A percentile compares a stretch with the other conserved stretches of the same genome.
Conservation (phyloP, 495 filamentous ascomycete species). For the Penicillium alfredii region DNA sequence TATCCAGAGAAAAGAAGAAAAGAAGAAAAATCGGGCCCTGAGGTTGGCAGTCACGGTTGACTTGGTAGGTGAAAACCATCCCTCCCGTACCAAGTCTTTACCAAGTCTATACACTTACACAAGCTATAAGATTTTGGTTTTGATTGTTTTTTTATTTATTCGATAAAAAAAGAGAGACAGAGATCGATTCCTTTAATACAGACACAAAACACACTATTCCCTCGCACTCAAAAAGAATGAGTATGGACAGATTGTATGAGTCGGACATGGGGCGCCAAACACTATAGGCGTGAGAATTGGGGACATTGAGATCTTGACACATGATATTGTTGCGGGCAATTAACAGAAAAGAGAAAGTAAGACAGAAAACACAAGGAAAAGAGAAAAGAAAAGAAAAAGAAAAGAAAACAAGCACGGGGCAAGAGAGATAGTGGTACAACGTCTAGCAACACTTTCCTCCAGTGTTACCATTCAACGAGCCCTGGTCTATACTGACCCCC, state of each 20-base stretch:
- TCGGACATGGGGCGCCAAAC: too few relatives aligned
- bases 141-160: too few relatives aligned
- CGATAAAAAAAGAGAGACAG: too few relatives aligned
- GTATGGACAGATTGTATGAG: too few relatives aligned
- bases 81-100: too few relatives aligned
- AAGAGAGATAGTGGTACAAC: conserved; percentile 15
- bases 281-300: too few relatives aligned
- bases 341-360: conserved; percentile 7
- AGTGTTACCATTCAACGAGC: conserved; percentile 50
- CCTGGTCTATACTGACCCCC: conserved; percentile 68
- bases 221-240: too few relatives aligned
- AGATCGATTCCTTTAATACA: too few relatives aligned
- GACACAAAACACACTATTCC: too few relatives aligned
- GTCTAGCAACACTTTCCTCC: conserved; percentile 83
- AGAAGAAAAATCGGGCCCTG: conserved; percentile 16
- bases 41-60: neutral
- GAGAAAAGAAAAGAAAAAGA: conserved; percentile 5
- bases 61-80: neutral
- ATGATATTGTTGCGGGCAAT: conserved; percentile 21
- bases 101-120: too few relatives aligned
- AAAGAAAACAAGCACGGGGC: neutral
- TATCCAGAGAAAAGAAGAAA: too few relatives aligned
- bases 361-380: conserved; percentile 6
- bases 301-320: conserved; percentile 22
- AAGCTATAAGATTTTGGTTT: too few relatives aligned